phyloP scores from a whole-genome alignment of 768 basidiomycete species.

The Tricholoma flavovirens region DNA sequence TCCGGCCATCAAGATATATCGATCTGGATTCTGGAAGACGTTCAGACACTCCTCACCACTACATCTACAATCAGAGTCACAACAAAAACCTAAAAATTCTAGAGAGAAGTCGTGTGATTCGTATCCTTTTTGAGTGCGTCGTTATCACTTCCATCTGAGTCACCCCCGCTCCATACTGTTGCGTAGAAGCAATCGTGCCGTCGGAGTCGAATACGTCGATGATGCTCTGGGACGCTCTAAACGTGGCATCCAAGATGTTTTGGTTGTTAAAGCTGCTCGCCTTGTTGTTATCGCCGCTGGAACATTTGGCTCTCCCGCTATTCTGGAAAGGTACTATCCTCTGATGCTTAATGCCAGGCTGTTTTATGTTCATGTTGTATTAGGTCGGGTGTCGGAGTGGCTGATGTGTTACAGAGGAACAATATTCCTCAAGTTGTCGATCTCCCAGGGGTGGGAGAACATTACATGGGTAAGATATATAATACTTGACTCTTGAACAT shows the following conservation, averaged over 20 bases:
- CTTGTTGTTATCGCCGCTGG: conserved; percentile 50
- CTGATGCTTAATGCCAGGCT: background rate
- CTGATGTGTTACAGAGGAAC: conserved; percentile 38
- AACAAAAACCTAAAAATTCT: conserved; percentile 42
- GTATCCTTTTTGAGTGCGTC: conserved; percentile 45
- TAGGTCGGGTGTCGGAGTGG: conserved; percentile 62
- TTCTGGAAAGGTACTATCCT: conserved; percentile 40
- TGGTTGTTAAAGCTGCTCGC: conserved; percentile 31
- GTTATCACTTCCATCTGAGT: background rate
- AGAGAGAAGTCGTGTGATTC: conserved; percentile 37
- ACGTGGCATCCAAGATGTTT: conserved; percentile 11
- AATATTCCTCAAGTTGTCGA: conserved; percentile 49
- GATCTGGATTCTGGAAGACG: conserved; percentile 46
- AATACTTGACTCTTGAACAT: background rate
- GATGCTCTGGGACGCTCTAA: conserved; percentile 23
- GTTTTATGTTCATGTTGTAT: conserved; percentile 2
- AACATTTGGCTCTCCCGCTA: conserved; percentile 50
- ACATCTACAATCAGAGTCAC: conserved; percentile 41
- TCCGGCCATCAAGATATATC: conserved; percentile 40
- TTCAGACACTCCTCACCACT: conserved; percentile 50
- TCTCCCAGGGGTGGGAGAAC: conserved; percentile 76
- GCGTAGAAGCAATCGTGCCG: conserved; percentile 33
- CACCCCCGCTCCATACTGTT: background rate
- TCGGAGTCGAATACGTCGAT: conserved; percentile 48
- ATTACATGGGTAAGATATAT: conserved; percentile 42